A percentile compares a stretch with the other conserved stretches of the same genome.
phyloP scores from a whole-genome alignment of 2,329 filamentous ascomycete species.

The Pseudocercospora ulei region DNA sequence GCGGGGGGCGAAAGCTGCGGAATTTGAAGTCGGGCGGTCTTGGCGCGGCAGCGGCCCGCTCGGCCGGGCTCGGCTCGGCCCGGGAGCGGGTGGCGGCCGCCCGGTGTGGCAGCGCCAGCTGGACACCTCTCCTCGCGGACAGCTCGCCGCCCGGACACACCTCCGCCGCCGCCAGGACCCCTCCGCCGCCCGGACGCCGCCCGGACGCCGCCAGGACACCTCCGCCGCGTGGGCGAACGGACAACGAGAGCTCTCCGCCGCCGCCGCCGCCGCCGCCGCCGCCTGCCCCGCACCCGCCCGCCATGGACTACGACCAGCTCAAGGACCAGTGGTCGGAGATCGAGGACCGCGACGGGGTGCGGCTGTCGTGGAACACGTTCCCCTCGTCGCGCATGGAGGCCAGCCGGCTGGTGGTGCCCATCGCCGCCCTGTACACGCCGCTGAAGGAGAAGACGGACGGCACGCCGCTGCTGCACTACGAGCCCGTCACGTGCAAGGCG shows the following conservation, averaged over 20 bases:
- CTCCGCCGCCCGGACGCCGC: too few relatives aligned
- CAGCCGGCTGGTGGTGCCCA: conserved; percentile 55
- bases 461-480: conserved; percentile 81
- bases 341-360: conserved; percentile 90
- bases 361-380: conserved; percentile 97
- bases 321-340: conserved; percentile 96
- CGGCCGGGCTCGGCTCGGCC: too few relatives aligned
- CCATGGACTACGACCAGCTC: conserved; percentile 83
- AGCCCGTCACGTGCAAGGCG: conserved; percentile 92
- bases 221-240: too few relatives aligned
- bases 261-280: conserved; percentile 8
- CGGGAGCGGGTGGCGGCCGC: too few relatives aligned
- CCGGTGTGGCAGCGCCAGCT: too few relatives aligned
- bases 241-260: conserved; percentile 11
- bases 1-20: conserved; percentile 10
- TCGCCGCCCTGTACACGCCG: conserved; percentile 90
- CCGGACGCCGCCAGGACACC: too few relatives aligned
- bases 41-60: too few relatives aligned
- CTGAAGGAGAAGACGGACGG: conserved; percentile 81
- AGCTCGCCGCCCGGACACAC: too few relatives aligned
- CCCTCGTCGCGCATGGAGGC: conserved; percentile 86
- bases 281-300: conserved; percentile 10
- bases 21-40: too few relatives aligned
- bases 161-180: too few relatives aligned
- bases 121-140: too few relatives aligned